A percentile compares a stretch with the other conserved stretches of the same genome.
phyloP scores from a whole-genome alignment of 2,329 filamentous ascomycete genomes.

The Fusarium sacchari region DNA sequence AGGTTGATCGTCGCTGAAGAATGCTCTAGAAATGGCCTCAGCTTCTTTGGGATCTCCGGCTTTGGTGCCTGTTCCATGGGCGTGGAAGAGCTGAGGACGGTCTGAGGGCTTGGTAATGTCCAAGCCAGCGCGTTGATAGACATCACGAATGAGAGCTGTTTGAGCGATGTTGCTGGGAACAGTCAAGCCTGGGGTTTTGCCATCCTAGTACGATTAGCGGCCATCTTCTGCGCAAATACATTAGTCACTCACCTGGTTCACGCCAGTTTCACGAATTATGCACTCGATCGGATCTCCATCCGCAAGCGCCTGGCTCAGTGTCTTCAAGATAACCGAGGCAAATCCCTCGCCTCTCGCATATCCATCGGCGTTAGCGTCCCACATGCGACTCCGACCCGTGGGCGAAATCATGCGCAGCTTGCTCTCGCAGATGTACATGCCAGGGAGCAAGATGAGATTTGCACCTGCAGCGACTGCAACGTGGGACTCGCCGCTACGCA shows the following conservation, averaged over 20 bases:
- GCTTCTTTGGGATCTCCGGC: slow-evolving; percentile 23
- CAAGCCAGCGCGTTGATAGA: background rate
- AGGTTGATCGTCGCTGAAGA: background rate
- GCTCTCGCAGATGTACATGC: slow-evolving; percentile 10
- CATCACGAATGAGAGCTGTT: background rate
- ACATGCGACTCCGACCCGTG: slow-evolving; percentile 7
- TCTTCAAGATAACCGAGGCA: slow-evolving; percentile 20
- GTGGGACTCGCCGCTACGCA: slow-evolving; percentile 15
- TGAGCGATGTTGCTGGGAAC: background rate
- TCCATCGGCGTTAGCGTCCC: slow-evolving; percentile 12
- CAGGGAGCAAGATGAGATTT: slow-evolving; percentile 16
- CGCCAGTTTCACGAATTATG: slow-evolving; percentile 2
- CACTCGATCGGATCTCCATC: slow-evolving; percentile 4
- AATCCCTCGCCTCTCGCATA: slow-evolving; percentile 33
- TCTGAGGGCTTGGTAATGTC: background rate
- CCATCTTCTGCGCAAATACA: accelerated
- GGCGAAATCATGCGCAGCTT: slow-evolving; percentile 17
- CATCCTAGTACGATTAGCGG: background rate
- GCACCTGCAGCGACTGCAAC: slow-evolving; percentile 17
- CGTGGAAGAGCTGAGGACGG: slow-evolving; percentile 11
- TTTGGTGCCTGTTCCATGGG: slow-evolving; percentile 25
- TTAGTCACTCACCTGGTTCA: background rate
- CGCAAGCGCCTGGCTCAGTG: background rate
- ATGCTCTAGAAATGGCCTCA: slow-evolving; percentile 2
- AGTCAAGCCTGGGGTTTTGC: background rate